A percentile compares a stretch with the other conserved stretches of the same genome.
These are phyloP conservation scores for Haplographium delicatum DNA, from an alignment of 495 filamentous ascomycete genomes.

Conservation along the genomic window DNA sequence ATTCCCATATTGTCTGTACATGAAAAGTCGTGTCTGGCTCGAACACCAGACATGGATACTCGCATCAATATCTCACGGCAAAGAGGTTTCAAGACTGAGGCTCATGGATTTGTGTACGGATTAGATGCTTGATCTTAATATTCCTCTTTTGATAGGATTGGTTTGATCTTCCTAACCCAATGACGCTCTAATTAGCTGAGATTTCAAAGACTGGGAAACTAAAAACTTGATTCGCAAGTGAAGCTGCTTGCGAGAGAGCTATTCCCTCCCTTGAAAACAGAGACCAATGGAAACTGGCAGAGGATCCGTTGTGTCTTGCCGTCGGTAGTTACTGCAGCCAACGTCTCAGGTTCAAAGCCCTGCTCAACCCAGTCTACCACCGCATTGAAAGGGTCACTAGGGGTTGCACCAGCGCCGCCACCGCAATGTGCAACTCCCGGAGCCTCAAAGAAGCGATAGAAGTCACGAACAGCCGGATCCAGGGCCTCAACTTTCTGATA, in stretches of 20 bases:
- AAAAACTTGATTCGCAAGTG: too few relatives aligned
- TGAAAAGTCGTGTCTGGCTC: too few relatives aligned
- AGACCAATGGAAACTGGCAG: not conserved
- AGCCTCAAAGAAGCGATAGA: slow-evolving; percentile 32
- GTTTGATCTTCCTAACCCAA: too few relatives aligned
- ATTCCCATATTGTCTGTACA: too few relatives aligned
- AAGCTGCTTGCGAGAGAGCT: not conserved
- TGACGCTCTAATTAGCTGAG: too few relatives aligned
- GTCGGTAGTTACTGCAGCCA: slow-evolving; percentile 9
- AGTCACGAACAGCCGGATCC: slow-evolving; percentile 13
- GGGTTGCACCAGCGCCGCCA: slow-evolving; percentile 21
- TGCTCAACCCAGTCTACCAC: slow-evolving; percentile 41
- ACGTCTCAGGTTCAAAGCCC: slow-evolving; percentile 30
- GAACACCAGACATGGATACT: too few relatives aligned
- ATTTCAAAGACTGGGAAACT: too few relatives aligned
- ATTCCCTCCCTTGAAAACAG: slow-evolving; percentile 4
- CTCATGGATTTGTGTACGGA: too few relatives aligned
- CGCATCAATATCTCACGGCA: too few relatives aligned
- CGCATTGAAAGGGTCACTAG: slow-evolving; percentile 24
- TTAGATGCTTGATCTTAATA: too few relatives aligned
- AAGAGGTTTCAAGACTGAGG: too few relatives aligned
- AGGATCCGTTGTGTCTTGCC: not conserved
- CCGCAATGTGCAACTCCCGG: slow-evolving; percentile 33
- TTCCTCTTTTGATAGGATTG: too few relatives aligned
- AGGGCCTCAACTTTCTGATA: not conserved